These are phyloP conservation scores for Lecanicillium sp. DNA, from an alignment of 2,329 filamentous ascomycete genomes.

Conservation along the genomic window DNA sequence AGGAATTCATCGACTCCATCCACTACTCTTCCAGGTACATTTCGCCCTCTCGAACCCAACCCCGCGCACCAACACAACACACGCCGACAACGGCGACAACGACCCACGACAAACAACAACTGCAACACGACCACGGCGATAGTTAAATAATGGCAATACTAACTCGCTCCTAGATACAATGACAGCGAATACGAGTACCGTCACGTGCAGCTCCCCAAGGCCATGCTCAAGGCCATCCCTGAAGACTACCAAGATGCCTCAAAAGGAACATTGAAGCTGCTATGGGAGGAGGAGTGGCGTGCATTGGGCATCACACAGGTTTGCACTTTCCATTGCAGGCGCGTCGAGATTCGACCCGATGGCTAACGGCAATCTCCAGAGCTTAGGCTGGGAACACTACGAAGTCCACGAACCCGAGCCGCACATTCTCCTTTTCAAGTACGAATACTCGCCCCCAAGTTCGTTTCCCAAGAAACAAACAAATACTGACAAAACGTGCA, in stretches of 20 bases:
- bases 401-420: constrained; percentile 98
- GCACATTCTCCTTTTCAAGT: constrained; percentile 99
- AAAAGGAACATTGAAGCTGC: constrained; percentile 87
- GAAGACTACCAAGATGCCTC: constrained; percentile 86
- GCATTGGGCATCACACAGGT: constrained; percentile 96
- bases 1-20: constrained; percentile 89
- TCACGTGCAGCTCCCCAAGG: constrained; percentile 94
- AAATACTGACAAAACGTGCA: constrained; percentile 28
- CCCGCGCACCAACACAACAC: background rate
- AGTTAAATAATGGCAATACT: too few relatives aligned
- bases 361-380: constrained; percentile 47
- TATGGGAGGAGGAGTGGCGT: constrained; percentile 99
- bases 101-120: constrained; percentile 7
- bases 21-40: constrained; percentile 87
- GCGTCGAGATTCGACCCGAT: background rate
- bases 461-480: constrained; percentile 4
- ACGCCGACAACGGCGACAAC: background rate
- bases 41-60: too few relatives aligned
- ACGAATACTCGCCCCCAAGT: constrained; percentile 28
- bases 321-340: background rate
- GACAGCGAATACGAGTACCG: constrained; percentile 94
- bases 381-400: constrained; percentile 98
- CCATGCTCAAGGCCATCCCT: constrained; percentile 96
- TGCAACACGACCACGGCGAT: background rate
- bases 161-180: constrained; percentile 61